Percentiles rank a stretch among this genome's conserved stretches.
These are phyloP conservation scores for Hypomyces perniciosus DNA, from an alignment of 2,329 filamentous ascomycete species.

Conservation along the genomic window DNA sequence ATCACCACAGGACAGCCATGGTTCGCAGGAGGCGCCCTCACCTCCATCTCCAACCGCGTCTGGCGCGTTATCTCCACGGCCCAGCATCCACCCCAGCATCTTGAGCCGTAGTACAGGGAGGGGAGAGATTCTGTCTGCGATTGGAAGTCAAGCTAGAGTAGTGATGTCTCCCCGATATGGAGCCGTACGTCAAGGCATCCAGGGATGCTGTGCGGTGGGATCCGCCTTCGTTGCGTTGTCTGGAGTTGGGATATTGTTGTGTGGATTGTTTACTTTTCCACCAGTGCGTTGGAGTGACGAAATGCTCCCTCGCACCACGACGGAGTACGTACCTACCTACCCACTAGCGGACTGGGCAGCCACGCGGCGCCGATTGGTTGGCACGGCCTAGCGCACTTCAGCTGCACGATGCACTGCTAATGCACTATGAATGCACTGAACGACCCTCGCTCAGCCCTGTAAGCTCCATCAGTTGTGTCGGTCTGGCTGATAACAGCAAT, in stretches of 20 bases:
- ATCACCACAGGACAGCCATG: not conserved
- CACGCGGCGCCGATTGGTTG: slow-evolving; percentile 2
- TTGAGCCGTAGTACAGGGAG: slow-evolving; percentile 2
- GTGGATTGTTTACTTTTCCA: slow-evolving; percentile 10
- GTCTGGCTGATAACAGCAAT: not conserved
- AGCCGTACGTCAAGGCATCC: not conserved
- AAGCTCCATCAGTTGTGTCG: not conserved
- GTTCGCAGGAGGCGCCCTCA: not conserved
- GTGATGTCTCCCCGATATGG: not conserved
- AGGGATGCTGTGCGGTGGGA: not conserved
- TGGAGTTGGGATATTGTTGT: not conserved
- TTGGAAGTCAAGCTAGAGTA: not conserved
- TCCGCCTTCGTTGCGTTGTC: not conserved
- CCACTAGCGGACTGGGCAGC: slow-evolving; percentile 5
- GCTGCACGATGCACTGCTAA: not conserved
- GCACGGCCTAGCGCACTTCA: not conserved
- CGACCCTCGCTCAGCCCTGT: slow-evolving; percentile 12
- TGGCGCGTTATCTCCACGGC: slow-evolving; percentile 35
- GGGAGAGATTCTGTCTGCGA: no score
- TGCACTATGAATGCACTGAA: slow-evolving; percentile 3
- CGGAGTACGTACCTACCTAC: not conserved
- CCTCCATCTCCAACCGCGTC: slow-evolving; percentile 24
- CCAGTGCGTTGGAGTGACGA: slow-evolving; percentile 8
- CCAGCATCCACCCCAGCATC: slow-evolving; percentile 58
- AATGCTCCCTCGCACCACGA: not conserved